Evolutionary conservation across 441 rosid species (phyloP).

Genomic region (Sinapis alba): DNA sequence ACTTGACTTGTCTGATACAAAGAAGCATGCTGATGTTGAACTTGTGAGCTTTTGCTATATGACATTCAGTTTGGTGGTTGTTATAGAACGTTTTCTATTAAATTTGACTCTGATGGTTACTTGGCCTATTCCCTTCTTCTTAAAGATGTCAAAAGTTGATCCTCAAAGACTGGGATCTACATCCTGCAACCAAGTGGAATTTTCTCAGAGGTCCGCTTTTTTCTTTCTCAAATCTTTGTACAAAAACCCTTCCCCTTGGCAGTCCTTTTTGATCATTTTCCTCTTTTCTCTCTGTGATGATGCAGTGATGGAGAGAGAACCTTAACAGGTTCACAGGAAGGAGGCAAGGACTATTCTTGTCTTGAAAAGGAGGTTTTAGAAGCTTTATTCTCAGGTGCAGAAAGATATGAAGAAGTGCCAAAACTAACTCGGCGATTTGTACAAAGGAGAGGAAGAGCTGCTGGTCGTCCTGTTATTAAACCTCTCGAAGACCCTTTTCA

Average conservation of each 20-base stretch:
- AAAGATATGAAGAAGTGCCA: constrained; percentile 46
- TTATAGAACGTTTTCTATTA: background rate
- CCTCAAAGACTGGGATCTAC: constrained; percentile 29
- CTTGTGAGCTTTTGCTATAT: constrained; percentile 41
- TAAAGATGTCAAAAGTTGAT: constrained; percentile 32
- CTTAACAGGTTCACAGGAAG: constrained; percentile 27
- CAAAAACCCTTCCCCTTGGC: constrained; percentile 18
- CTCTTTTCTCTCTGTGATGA: constrained; percentile 12
- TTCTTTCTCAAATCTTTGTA: constrained; percentile 18
- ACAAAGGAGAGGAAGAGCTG: constrained; percentile 40
- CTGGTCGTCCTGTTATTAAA: constrained; percentile 43
- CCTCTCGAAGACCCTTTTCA: constrained; percentile 40
- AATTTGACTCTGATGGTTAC: constrained; percentile 13
- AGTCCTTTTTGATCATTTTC: constrained; percentile 4
- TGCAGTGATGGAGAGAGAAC: constrained; percentile 34
- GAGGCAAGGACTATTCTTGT: constrained; percentile 26
- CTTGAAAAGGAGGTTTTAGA: constrained; percentile 54
- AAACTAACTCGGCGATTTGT: constrained; percentile 28
- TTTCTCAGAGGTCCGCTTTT: constrained; percentile 40
- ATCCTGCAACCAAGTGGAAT: constrained; percentile 28
- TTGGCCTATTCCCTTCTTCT: background rate
- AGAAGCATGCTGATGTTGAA: constrained; percentile 45
- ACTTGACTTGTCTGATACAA: constrained; percentile 50
- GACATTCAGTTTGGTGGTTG: constrained; percentile 27
- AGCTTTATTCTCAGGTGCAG: constrained; percentile 48